Evolutionary conservation across 805 yeast genomes (phyloP).

Genomic region (Vanderwaltozyma yarrowii): DNA sequence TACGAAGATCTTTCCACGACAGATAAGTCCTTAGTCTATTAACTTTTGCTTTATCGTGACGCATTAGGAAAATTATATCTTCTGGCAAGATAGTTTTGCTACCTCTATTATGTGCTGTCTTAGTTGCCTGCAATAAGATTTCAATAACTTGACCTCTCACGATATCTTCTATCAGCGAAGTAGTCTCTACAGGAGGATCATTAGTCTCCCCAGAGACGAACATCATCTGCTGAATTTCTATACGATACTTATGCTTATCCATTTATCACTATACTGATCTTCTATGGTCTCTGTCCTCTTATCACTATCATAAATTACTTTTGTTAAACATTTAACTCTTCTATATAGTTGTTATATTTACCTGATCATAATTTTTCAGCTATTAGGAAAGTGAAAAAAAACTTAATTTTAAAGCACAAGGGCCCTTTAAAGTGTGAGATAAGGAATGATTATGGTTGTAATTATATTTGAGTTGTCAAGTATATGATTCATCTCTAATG

Average conservation of each 20-base stretch:
- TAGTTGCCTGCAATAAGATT: conserved; percentile 63
- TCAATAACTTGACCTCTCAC: conserved; percentile 93
- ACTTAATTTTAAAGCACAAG: too few species aligned
- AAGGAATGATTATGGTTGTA: too few species aligned
- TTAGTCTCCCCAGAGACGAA: conserved; percentile 92
- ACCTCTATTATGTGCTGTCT: conserved; percentile 69
- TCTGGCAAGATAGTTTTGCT: conserved; percentile 81
- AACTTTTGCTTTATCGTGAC: conserved; percentile 92
- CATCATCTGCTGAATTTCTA: conserved; percentile 98
- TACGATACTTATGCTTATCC: conserved; percentile 62
- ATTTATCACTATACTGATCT: conserved; percentile 1
- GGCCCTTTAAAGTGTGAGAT: too few species aligned
- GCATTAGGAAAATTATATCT: conserved; percentile 82
- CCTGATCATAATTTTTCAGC: too few species aligned
- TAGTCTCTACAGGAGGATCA: conserved; percentile 88
- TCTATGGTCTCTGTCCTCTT: too few species aligned
- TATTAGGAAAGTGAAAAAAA: too few species aligned
- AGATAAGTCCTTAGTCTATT: conserved; percentile 81
- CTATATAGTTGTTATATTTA: too few species aligned
- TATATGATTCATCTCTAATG: too few species aligned
- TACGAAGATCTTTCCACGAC: conserved; percentile 95
- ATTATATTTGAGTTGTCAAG: too few species aligned
- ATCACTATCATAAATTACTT: too few species aligned
- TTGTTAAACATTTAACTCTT: too few species aligned
- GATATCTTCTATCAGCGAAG: conserved; percentile 88